Base-by-base conservation (phyloP, 176 grass and related monocot genomes). In the Puccinellia tenuiflora region DNA sequence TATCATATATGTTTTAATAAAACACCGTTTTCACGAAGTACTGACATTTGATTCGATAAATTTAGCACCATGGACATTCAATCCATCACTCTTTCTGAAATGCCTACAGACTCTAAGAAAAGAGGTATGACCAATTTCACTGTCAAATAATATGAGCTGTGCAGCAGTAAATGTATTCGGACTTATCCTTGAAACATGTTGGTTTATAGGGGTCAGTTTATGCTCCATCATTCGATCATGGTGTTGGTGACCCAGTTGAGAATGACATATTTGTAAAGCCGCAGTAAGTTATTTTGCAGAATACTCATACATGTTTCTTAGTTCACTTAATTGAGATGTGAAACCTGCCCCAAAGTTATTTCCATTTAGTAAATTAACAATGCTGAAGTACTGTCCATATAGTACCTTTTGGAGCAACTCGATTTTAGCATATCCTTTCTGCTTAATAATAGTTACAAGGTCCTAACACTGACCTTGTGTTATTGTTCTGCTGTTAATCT, bases 181-280 rank as follows among this genome's bases (percentile, higher is more conserved):
- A 73, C 55, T 67, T 61, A 80, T 76, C 8, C 30, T 76, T 61
- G 73, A 52, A 78, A 65, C 12, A 66, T 79, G 43, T 73, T 82
- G 60, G 24, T 91, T 53, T 78, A 53, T 40, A 95, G 92, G 96
- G 92, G 62, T 93, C 76, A 81, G 89, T 88, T 82, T 90, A 93
- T 92, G 96, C 87, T 79, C 96, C 96, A 78, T 98, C 96, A 86
- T 98, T 98, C 77, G 96, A 95, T 87, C 92, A 98, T 77, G 96
- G 96, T 75, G 87, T 95, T 75, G 96, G 96, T 65, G 92, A 98
- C 74, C 96, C 96, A 35, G 80, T 98, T 70, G 96, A 98, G 50
- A 89, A 95, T 22, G 96, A 95, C 87, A 90, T 98, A 91, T 81
- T 88, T 90, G 83, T 95, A 40, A 90, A 83, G 47, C 78, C 67